Percentiles rank a stretch among this genome's conserved stretches.
Conservation (phyloP, 2,329 filamentous ascomycete species). For the Emergomyces africanus region DNA sequence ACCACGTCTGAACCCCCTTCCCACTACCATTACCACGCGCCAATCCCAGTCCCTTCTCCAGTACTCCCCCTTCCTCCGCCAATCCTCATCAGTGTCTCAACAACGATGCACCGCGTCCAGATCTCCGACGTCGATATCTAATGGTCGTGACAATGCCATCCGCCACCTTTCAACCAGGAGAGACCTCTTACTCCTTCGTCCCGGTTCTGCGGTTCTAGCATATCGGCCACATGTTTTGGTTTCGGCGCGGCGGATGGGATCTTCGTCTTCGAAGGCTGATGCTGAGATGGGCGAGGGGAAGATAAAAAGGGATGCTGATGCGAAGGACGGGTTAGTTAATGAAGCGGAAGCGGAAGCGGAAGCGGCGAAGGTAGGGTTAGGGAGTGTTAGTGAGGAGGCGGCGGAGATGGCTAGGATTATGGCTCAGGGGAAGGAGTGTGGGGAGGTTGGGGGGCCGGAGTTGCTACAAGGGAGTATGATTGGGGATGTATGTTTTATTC, state of each 20-base stretch:
- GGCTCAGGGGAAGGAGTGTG: conserved; percentile 29
- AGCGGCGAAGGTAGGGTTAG: conserved; percentile 41
- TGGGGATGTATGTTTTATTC: conserved; percentile 43
- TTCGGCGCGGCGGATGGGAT: not conserved
- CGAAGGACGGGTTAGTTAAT: conserved; percentile 14
- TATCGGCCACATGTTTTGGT: not conserved
- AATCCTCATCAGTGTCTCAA: conserved; percentile 19
- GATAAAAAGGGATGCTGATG: conserved; percentile 7
- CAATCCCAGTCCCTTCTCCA: conserved; percentile 17
- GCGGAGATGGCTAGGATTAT: conserved; percentile 46
- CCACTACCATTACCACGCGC: conserved; percentile 13
- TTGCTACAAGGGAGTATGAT: conserved; percentile 53
- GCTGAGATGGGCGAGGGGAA: not conserved
- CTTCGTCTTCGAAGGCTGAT: not conserved
- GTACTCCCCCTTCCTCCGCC: conserved; percentile 21
- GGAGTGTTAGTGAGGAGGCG: conserved; percentile 54
- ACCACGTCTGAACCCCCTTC: conserved; percentile 35
- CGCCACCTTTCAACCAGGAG: not conserved
- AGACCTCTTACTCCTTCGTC: not conserved
- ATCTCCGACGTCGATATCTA: conserved; percentile 14
- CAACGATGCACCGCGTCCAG: conserved; percentile 16
- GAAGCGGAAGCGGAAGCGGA: conserved; percentile 21
- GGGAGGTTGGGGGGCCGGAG: conserved; percentile 42
- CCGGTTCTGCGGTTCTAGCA: not conserved
- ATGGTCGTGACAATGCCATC: not conserved